phyloP scores from a whole-genome alignment of 192 early-diverging fungal species.

The Coemansia aciculifera region DNA sequence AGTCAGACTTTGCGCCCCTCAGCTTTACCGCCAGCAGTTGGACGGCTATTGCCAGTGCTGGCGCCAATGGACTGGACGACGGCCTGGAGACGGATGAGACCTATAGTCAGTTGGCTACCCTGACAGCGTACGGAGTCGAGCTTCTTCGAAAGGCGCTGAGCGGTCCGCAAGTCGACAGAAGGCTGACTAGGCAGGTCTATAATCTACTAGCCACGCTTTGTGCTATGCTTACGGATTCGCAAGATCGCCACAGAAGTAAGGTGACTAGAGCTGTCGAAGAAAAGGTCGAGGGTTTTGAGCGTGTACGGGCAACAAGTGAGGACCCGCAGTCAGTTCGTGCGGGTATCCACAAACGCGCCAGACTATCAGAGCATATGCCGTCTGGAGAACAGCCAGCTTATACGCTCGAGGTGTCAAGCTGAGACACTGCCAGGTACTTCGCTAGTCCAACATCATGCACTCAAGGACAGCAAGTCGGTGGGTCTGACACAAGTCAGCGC shows the following conservation, averaged over 20 bases:
- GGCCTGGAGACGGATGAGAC: background rate
- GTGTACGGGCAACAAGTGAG: background rate
- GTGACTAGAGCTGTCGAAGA: background rate
- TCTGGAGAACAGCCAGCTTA: background rate
- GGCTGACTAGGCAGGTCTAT: background rate
- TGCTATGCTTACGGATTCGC: background rate
- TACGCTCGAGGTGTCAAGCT: background rate
- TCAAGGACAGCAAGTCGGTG: background rate
- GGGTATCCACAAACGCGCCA: background rate
- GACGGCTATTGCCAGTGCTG: background rate
- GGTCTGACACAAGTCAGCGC: background rate
- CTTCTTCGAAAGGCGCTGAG: background rate
- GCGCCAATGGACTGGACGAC: background rate
- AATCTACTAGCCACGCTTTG: background rate
- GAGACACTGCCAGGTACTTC: background rate
- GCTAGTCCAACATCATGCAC: background rate
- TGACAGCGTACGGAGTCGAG: constrained; percentile 1
- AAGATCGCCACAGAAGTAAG: background rate
- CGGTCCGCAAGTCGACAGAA: background rate
- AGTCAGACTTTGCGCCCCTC: constrained; percentile 2
- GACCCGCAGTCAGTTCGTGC: background rate
- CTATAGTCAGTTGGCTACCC: background rate
- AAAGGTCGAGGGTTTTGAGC: background rate
- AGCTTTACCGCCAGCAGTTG: background rate
- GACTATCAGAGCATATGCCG: background rate